phyloP scores from a whole-genome alignment of 257 asterid genomes.

The Primulina huaijiensis region DNA sequence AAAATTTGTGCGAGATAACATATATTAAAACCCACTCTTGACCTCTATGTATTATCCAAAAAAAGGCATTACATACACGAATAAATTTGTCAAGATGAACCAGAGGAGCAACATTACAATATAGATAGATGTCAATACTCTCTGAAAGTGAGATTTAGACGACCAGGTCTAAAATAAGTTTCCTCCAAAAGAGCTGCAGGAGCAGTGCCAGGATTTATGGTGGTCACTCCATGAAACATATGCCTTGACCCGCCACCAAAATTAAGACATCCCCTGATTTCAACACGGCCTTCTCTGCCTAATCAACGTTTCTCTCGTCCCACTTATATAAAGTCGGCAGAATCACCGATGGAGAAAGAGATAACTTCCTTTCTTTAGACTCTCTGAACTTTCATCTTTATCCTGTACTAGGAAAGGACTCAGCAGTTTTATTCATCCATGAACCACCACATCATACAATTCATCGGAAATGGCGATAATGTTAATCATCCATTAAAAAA shows the following conservation, averaged over 20 bases:
- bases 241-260: slow-evolving; percentile 70
- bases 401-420: slow-evolving; percentile 40
- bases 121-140: slow-evolving; percentile 39
- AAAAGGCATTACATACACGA: not conserved
- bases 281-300: slow-evolving; percentile 40
- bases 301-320: slow-evolving; percentile 46
- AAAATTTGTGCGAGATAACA: not conserved
- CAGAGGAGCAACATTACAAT: slow-evolving; percentile 12
- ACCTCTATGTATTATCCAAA: not conserved
- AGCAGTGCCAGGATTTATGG: slow-evolving; percentile 45
- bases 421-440: not conserved
- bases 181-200: slow-evolving; percentile 47
- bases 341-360: slow-evolving; percentile 78
- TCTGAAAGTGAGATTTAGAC: slow-evolving; percentile 78
- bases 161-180: slow-evolving; percentile 59
- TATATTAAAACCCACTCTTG: not conserved
- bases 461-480: slow-evolving; percentile 2
- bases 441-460: not conserved
- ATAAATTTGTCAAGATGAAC: not conserved
- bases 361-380: slow-evolving; percentile 57
- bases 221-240: slow-evolving; percentile 68
- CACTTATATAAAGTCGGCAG: slow-evolving; percentile 65
- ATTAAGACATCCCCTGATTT: slow-evolving; percentile 83
- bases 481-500: not conserved
- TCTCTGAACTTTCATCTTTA: slow-evolving; percentile 69